Evolutionary conservation across 2,329 filamentous ascomycete genomes (phyloP), one percentile per base, ranked within the genome.

Genomic region (Akanthomyces uredinophilus): DNA sequence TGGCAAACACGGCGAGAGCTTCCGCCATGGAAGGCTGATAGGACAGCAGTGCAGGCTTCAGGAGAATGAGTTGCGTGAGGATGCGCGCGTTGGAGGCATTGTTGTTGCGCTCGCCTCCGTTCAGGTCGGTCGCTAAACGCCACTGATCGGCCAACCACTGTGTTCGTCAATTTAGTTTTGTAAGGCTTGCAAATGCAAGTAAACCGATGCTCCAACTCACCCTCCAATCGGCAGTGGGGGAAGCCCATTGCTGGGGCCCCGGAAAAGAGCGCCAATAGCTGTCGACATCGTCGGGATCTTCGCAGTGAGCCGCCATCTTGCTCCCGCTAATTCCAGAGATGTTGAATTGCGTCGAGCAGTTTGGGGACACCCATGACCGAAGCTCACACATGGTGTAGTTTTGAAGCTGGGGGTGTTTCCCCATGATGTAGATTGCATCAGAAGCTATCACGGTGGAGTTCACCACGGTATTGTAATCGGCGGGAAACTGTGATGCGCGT

Each of bases 301-400:
- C 81, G 68, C 90, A 95, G 27, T 83, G 74, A 0, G 86, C 82
- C 37, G 74, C 76, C 71, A 94, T 80, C 11, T 74, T 75, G 0
- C 85, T 86, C 2, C 89, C 88, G 2, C 73, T 76, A 6, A 78
- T 79, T 0, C 84, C 83, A 0, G 83, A 82, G 14, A 84, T 76
- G 62, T 80, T 77, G 67, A 83, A 88, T 4, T 73, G 72, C 0
- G 90, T 92, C 0, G 85, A 87, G 71, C 91, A 95, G 14, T 82
- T 76, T 0, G 87, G 79, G 0, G 87, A 86, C 1, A 86, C 71
- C 66, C 85, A 87, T 0, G 85, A 88, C 24, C 83, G 82, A 16
- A 93, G 71, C 47, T 87, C 79, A 69, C 90, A 95, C 0, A 95
- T 74, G 0, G 87, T 85, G 69, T 88, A 92, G 35, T 84, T 78